Conservation (phyloP, 805 yeast genomes). For the Priceomyces melissophilus region DNA sequence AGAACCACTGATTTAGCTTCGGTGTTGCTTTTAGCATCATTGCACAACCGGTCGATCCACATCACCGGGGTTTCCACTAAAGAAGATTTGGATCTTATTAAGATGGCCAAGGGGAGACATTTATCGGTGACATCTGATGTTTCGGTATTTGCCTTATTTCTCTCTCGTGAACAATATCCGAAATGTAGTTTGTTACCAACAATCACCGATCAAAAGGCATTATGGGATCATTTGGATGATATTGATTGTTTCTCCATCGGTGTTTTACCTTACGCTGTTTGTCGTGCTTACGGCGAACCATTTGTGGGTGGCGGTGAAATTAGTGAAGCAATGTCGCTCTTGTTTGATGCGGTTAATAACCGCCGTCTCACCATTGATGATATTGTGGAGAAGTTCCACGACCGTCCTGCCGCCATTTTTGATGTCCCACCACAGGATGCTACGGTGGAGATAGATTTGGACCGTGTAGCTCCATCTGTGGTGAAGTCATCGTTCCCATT, state of each 20-base stretch:
- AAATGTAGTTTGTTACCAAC: slow-evolving; percentile 75
- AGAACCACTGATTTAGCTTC: slow-evolving; percentile 91
- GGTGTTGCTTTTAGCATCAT: slow-evolving; percentile 80
- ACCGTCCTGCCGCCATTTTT: slow-evolving; percentile 78
- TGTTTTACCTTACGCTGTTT: slow-evolving; percentile 67
- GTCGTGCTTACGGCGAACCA: slow-evolving; percentile 59
- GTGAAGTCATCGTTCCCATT: slow-evolving; percentile 21
- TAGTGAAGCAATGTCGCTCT: slow-evolving; percentile 75
- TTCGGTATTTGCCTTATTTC: slow-evolving; percentile 72
- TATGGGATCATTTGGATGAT: slow-evolving; percentile 71
- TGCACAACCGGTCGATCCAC: slow-evolving; percentile 81
- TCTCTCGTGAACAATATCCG: slow-evolving; percentile 68
- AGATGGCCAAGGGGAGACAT: slow-evolving; percentile 79
- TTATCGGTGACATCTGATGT: slow-evolving; percentile 88
- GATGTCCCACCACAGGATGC: slow-evolving; percentile 80
- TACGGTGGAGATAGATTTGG: slow-evolving; percentile 76
- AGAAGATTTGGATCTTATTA: slow-evolving; percentile 79
- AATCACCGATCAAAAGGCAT: slow-evolving; percentile 70
- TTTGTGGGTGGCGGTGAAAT: slow-evolving; percentile 73
- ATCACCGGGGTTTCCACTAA: slow-evolving; percentile 79
- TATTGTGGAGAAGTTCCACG: slow-evolving; percentile 69
- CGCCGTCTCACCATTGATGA: slow-evolving; percentile 71
- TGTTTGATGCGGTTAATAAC: slow-evolving; percentile 74
- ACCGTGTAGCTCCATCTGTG: slow-evolving; percentile 52
- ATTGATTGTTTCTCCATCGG: slow-evolving; percentile 91